Evolutionary conservation across 306 rosid genomes (phyloP), one percentile per base, ranked within the genome.

Genomic region (Argentina anserina): DNA sequence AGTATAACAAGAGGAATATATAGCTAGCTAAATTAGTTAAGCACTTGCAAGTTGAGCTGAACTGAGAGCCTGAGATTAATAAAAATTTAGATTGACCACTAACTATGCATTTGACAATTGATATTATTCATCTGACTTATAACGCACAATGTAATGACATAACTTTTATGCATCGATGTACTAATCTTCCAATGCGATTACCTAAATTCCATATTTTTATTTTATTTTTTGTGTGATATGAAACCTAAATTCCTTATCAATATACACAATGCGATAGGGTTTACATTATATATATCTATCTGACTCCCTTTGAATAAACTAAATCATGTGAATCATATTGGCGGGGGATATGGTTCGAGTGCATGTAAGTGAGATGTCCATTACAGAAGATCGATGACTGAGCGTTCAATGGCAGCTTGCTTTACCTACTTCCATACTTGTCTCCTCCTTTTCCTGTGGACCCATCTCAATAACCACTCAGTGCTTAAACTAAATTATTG

Each of bases 351-450:
- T 82, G 31, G 40, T 50, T 61, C 17, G 8, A 53, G 65, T 77
- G 92, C 66, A 81, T 67, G 80, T 37, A 82, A 80, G 92, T 85
- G 97, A 87, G 71, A 77, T 81, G 40, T 79, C 89, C 94, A 90
- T 87, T 87, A 81, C 77, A 69, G 71, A 68, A 58, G 67, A 68
- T 76, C 36, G 5, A 28, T 28, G 64, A 37, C 65, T 36, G 65
- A n/a, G 67, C 63, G 82, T 76, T 53, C 65, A 75, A 77, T 86
- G 67, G 80, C 73, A 82, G 75, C 67, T 64, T 72, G 73, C 69
- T 65, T 79, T 83, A 86, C 92, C 92, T 52, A 82, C 88, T 84
- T 83, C 76, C 79, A 81, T 81, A 65, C 29, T 46, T 83, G 85
- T 80, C 79, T 84, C 76, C 63, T 56, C 73, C 66, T 49, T 64